Evolutionary conservation across 805 yeast genomes (phyloP).

Genomic region (Phaffomyces thermotolerans): DNA sequence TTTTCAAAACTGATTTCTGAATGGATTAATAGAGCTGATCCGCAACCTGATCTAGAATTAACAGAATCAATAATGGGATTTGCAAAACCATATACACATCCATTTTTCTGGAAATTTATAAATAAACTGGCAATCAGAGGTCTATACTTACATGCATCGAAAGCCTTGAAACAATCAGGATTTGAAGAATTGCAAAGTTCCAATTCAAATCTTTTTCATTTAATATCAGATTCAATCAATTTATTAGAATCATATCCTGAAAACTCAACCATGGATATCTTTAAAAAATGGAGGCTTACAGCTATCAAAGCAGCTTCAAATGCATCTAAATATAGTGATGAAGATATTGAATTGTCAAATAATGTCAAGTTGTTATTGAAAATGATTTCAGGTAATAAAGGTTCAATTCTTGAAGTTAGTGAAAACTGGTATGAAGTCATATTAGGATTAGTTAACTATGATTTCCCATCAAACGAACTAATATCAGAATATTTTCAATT

Average conservation of each 20-base stretch:
- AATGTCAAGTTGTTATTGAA: slow-evolving; percentile 26
- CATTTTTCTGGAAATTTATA: slow-evolving; percentile 56
- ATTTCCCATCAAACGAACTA: slow-evolving; percentile 45
- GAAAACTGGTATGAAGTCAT: slow-evolving; percentile 65
- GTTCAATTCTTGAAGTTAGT: slow-evolving; percentile 43
- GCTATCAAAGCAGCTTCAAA: slow-evolving; percentile 20
- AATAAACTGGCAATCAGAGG: slow-evolving; percentile 57
- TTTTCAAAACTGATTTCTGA: slow-evolving; percentile 36
- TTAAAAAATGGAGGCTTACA: slow-evolving; percentile 32
- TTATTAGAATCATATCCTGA: slow-evolving; percentile 31
- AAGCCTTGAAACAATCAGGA: slow-evolving; percentile 38
- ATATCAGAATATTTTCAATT: slow-evolving; percentile 34
- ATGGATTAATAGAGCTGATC: slow-evolving; percentile 69
- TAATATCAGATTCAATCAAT: slow-evolving; percentile 27
- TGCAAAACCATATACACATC: slow-evolving; percentile 40
- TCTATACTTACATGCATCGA: slow-evolving; percentile 45
- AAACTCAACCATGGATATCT: slow-evolving; percentile 22
- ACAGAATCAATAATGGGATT: slow-evolving; percentile 37
- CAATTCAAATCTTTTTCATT: slow-evolving; percentile 21
- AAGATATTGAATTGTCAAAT: slow-evolving; percentile 16
- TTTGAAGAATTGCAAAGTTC: slow-evolving; percentile 30
- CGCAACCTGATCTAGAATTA: slow-evolving; percentile 50
- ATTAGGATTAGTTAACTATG: slow-evolving; percentile 48
- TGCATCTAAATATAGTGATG: slow-evolving; percentile 17
- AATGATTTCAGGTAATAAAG: slow-evolving; percentile 31